Conservation (phyloP, 2,329 filamentous ascomycete genomes). For the Clathrospora elynae region DNA sequence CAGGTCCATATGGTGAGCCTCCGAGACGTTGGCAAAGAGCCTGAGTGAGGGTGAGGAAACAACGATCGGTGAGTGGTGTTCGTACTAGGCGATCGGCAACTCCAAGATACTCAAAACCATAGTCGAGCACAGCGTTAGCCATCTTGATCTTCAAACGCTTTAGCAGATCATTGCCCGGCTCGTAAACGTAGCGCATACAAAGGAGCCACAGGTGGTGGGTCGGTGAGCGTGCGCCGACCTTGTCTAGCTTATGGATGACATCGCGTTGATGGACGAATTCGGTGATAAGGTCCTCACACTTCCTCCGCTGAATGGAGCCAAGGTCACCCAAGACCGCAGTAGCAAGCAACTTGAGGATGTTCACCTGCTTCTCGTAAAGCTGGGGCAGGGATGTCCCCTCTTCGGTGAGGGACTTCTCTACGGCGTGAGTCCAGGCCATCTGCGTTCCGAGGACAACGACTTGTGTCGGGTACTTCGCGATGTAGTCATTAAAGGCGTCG, state of each 20-base stretch:
- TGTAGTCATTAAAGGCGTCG: conserved; percentile 75
- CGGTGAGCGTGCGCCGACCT: conserved; percentile 72
- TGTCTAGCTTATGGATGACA: conserved; percentile 82
- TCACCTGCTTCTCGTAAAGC: conserved; percentile 81
- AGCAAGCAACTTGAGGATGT: conserved; percentile 83
- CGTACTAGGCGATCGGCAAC: conserved; percentile 95
- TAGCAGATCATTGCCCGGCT: conserved; percentile 76
- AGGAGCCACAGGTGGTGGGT: conserved; percentile 91
- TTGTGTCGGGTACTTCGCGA: conserved; percentile 85
- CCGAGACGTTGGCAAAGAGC: conserved; percentile 92
- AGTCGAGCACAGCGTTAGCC: conserved; percentile 93
- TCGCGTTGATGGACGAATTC: conserved; percentile 98
- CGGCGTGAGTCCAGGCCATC: conserved; percentile 87
- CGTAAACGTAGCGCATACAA: conserved; percentile 96
- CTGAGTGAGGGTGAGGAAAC: conserved; percentile 96
- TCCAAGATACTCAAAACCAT: conserved; percentile 97
- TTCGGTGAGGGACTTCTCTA: conserved; percentile 75
- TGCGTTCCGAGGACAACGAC: conserved; percentile 95
- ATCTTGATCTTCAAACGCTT: conserved; percentile 89
- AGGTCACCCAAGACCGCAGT: conserved; percentile 89
- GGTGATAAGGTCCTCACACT: conserved; percentile 97
- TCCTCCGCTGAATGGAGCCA: conserved; percentile 84
- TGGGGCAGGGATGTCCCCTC: conserved; percentile 71
- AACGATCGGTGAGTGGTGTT: conserved; percentile 95
- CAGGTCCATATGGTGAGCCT: conserved; percentile 95